A percentile compares a stretch with the other conserved stretches of the same genome.
Conservation (phyloP, 768 basidiomycete species). For the Agaricus blazei region DNA sequence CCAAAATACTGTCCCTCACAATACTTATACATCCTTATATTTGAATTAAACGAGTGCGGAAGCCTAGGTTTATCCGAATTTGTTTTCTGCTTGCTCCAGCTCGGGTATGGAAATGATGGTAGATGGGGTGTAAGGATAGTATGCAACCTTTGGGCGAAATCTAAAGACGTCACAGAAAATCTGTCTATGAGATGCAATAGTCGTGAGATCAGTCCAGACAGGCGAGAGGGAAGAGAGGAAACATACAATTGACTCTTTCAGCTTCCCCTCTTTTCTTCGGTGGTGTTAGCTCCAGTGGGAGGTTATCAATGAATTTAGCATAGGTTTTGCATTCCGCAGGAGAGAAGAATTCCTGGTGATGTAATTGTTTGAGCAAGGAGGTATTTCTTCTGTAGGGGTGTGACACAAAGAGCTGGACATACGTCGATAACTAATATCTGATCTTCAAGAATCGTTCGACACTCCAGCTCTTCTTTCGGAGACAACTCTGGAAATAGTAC, state of each 20-base stretch:
- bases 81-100: conserved; percentile 23
- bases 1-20: conserved; percentile 61
- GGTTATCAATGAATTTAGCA: conserved; percentile 51
- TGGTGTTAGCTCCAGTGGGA: conserved; percentile 61
- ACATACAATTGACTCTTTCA: conserved; percentile 60
- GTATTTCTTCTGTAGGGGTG: no score
- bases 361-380: background rate
- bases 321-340: conserved; percentile 57
- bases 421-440: conserved; percentile 63
- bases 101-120: conserved; percentile 44
- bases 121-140: conserved; percentile 50
- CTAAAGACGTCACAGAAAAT: conserved; percentile 50
- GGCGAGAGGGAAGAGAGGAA: background rate
- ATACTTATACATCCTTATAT: conserved; percentile 73
- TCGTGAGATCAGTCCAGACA: background rate
- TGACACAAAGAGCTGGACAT: conserved; percentile 16
- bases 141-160: conserved; percentile 55
- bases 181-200: conserved; percentile 38
- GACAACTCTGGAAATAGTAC: conserved; percentile 39
- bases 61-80: conserved; percentile 23
- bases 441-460: conserved; percentile 49
- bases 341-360: conserved; percentile 46
- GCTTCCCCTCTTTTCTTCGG: conserved; percentile 73
- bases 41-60: conserved; percentile 63
- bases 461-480: conserved; percentile 40